Base-by-base conservation (phyloP, 2,329 filamentous ascomycete genomes). In the Calonectria naviculata region DNA sequence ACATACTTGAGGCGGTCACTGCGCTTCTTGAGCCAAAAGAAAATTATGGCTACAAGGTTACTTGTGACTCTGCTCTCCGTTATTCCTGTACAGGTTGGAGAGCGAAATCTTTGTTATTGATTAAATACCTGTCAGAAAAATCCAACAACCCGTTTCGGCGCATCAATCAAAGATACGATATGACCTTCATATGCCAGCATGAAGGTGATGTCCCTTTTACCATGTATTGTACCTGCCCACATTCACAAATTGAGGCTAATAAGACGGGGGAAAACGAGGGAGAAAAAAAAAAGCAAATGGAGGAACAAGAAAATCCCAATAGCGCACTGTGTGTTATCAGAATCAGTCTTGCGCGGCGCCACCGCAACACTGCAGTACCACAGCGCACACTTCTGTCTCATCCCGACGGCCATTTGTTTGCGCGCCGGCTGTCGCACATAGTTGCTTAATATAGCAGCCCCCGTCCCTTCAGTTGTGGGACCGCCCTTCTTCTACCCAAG, bases 1-100 rank as follows among this genome's bases (percentile, higher is more conserved):
- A 44, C 58, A 29, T 42, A 65, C 34, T 31, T 66, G 54, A 70
- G 61, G 67, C 67, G 62, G 62, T 58, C 47, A 66, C 54, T 54
- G 62, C 56, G 58, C 46, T 60, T 42, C 29, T 41, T 49, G 21
- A 44, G 36, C 38, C 56, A 44, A 61, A 61, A 61, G 44, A 42
- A 42, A 61, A 44, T 31, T 42, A 42, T 58, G 10, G 5, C 10
- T 36, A 58, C 31, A 26, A 58, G 26, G 26, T 21, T 34, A 52
- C 47, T 52, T 34, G 34, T 26, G 38, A 21, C 10, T 31, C n/a
- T 4, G 52, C 52, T 58, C 31, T 38, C 52, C 15, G 5, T 28
- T 38, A 38, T 38, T 36, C 34, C 13, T 38, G 29, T 24, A n/a
- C 29, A 21, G 36, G 29, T n/a, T 12, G 36, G 42, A 28, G 19